Base-by-base conservation (phyloP, 2,329 filamentous ascomycete genomes). In the Paecilomyces sp. region DNA sequence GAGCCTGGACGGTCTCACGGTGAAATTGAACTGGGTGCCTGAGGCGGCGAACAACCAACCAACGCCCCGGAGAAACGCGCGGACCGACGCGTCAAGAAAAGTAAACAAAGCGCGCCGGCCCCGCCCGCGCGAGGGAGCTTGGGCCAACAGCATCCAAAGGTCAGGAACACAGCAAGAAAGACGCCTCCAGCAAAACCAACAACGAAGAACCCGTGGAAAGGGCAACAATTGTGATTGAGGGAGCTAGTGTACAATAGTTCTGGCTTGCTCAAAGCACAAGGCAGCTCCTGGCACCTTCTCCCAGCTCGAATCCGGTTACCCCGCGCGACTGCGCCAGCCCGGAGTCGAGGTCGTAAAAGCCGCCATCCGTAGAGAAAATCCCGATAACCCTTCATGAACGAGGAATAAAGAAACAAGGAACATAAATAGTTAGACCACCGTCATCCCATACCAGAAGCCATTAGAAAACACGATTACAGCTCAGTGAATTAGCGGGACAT, bases 381-480 rank as follows among this genome's bases (percentile, higher is more conserved):
- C 68, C 66, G 68, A 70, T 63, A 63, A 69, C 63, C 68, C 67
- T 69, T 66, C 63, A 66, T 68, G 61, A 69, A 54, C 22, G 47
- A 55, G 25, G 31, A 58, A 58, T 57, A 54, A 30, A 60, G 50
- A 56, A 61, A 55, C 66, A 64, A 67, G 62, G 64, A 68, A 67
- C 68, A 64, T 64, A 66, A 65, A 61, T 62, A 65, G 63, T 68
- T 62, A 67, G 68, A 70, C 66, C 68, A 65, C 70, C 69, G 62
- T 68, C 68, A 65, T 70, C 69, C 68, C 69, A 68, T 67, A 63
- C 67, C 67, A 67, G 65, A 66, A 68, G 67, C 70, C 70, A 66
- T 72, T 67, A 65, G 57, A 65, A 67, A 66, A 62, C 57, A 64
- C 59, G 65, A 66, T 68, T 68, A 70, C 66, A 67, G 66, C 65